Evolutionary conservation across 176 grass and related monocot genomes (phyloP).

Genomic region (Oropetium thomaeum): DNA sequence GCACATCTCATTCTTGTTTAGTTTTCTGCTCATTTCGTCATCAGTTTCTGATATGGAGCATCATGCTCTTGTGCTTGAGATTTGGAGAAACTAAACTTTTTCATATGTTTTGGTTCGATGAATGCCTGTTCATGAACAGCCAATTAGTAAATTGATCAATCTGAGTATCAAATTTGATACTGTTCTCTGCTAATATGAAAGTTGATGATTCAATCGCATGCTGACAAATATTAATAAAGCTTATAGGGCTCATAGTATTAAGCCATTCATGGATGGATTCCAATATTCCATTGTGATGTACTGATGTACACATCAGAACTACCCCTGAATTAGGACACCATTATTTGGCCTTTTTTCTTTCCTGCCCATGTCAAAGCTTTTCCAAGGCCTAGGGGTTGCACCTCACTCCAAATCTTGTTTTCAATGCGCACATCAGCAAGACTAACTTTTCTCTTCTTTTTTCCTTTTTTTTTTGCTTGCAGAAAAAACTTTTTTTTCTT

Average conservation of each 20-base stretch:
- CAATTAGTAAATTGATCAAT: neutral
- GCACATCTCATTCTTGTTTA: neutral
- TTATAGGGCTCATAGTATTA: neutral
- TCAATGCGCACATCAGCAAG: neutral
- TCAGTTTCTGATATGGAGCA: neutral
- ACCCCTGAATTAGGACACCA: neutral
- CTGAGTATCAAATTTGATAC: neutral
- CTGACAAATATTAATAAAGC: neutral
- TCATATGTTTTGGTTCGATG: neutral
- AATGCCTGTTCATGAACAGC: neutral
- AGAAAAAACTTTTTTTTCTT: too few relatives aligned
- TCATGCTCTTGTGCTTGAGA: neutral
- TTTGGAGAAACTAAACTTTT: neutral
- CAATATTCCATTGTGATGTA: too few relatives aligned
- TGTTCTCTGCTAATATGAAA: too few relatives aligned
- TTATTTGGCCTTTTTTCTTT: conserved; percentile 15
- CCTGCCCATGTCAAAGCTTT: neutral
- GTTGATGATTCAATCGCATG: neutral
- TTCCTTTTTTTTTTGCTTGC: too few relatives aligned
- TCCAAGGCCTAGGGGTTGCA: neutral
- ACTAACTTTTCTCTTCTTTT: too few relatives aligned
- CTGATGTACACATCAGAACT: conserved; percentile 36
- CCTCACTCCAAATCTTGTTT: neutral
- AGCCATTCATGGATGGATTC: conserved; percentile 6
- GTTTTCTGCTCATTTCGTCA: neutral